Conservation (phyloP, 2,329 filamentous ascomycete genomes). For the Diaporthe sp. region DNA sequence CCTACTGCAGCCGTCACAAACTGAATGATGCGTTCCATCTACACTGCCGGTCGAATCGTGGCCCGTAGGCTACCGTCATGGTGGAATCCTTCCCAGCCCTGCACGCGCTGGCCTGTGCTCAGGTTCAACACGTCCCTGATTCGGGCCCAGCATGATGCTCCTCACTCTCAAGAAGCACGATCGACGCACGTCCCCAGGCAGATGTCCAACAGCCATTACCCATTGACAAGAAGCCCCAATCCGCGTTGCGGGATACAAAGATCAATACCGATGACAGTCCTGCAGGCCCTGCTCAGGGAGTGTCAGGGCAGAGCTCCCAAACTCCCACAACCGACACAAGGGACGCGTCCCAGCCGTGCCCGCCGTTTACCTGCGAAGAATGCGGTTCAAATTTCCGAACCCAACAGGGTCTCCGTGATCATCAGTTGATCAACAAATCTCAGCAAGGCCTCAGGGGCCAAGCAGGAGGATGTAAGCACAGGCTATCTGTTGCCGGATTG, state of each 20-base stretch:
- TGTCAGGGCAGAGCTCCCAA: neutral
- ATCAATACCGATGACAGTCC: neutral
- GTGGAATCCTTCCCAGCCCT: no score
- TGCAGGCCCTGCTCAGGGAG: neutral
- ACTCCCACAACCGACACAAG: neutral
- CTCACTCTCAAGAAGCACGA: neutral
- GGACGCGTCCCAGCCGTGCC: neutral
- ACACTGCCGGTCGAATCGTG: neutral
- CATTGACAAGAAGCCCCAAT: no score
- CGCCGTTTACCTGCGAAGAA: neutral
- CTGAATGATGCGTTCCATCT: neutral
- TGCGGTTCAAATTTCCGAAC: neutral
- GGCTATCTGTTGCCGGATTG: no score
- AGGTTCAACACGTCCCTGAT: neutral
- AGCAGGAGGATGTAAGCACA: neutral
- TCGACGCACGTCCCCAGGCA: neutral
- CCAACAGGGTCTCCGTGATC: neutral
- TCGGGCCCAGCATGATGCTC: neutral
- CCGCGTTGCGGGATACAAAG: no score
- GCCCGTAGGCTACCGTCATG: neutral
- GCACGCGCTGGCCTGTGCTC: neutral
- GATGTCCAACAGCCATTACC: neutral
- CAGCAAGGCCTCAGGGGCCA: no score
- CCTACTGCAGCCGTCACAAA: neutral
- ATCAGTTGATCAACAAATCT: no score